Base-by-base conservation (phyloP, 371 early-diverging fungal species). In the Apophysomyces ossiformis region DNA sequence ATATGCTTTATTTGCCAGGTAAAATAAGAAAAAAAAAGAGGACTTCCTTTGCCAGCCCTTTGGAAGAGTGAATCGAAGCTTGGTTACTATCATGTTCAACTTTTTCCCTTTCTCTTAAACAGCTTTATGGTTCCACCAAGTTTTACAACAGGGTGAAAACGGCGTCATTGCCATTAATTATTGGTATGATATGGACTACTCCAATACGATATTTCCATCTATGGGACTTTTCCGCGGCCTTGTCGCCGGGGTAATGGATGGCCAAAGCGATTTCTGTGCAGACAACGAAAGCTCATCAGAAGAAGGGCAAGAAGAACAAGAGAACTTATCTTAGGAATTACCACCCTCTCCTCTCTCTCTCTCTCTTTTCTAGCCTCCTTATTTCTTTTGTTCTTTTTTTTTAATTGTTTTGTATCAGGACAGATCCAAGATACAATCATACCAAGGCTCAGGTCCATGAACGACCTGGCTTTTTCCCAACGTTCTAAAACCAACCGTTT, bases 111-210 rank as follows among this genome's bases (percentile, higher is more conserved):
- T 1, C 32, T 2, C n/a, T 21, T 26, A 0, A 15, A 12, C 58
- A 81, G 87, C 92, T 0, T 73, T 90, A 69, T 92, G 92, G 93
- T 89, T 86, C 63, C 93, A 93, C 69, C 87, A 90, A 46, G 93
- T 93, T 0, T 68, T 83, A 58, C 93, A 93, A 70, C 67, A 81
- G 5, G 81, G 79, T 9, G 76, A 79, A 4, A 81, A 85, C 50
- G 85, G 85, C n/a, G 87, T 88, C n/a, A 87, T 92, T 67, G 93
- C 93, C 0, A 87, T 93, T 18, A 93, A 93, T 68, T 91, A 86
- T 67, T 93, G 93, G 93, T 93, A 90, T 67, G 89, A 90, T 69
- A 89, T 91, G 87, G 84, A 86, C 7, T 90, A 86, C 59, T 62
- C 63, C 5, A 75, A 73, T 46, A 70, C 63, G 7, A 35, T 83